These are phyloP conservation scores for Globisporangium emineosum DNA, from an alignment of 352 stramenopile species.

Conservation along the genomic window DNA sequence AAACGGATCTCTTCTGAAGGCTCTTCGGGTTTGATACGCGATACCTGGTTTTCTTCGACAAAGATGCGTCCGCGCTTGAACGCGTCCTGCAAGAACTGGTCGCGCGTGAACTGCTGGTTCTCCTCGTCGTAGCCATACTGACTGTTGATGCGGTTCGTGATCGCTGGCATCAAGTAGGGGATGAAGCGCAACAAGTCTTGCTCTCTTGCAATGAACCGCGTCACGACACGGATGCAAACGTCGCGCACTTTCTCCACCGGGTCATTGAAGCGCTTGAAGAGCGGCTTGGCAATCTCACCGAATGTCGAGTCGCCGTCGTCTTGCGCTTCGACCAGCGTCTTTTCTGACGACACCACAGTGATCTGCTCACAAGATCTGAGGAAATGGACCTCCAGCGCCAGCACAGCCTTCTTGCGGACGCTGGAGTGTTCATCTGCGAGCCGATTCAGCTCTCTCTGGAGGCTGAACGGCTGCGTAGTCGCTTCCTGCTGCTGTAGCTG, in stretches of 20 bases:
- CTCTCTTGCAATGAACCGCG: slow-evolving; percentile 38
- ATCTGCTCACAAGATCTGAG: slow-evolving; percentile 8
- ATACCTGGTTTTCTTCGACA: slow-evolving; percentile 38
- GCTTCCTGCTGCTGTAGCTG: no score
- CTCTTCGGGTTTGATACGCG: slow-evolving; percentile 46
- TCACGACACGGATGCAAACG: slow-evolving; percentile 57
- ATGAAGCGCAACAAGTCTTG: slow-evolving; percentile 64
- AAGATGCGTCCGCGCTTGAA: slow-evolving; percentile 73
- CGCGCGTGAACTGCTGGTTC: slow-evolving; percentile 68
- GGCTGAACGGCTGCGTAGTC: slow-evolving; percentile 24
- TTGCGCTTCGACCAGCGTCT: not conserved
- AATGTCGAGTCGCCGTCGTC: slow-evolving; percentile 16
- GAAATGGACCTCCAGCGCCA: slow-evolving; percentile 46
- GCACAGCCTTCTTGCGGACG: slow-evolving; percentile 60
- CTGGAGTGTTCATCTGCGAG: slow-evolving; percentile 44
- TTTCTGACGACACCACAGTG: not conserved
- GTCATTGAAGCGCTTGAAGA: slow-evolving; percentile 86
- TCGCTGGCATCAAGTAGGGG: slow-evolving; percentile 71
- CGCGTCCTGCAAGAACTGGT: slow-evolving; percentile 65
- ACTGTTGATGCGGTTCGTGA: slow-evolving; percentile 62
- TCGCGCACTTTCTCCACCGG: slow-evolving; percentile 76
- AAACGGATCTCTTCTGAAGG: slow-evolving; percentile 78
- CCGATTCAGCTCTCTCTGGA: slow-evolving; percentile 56
- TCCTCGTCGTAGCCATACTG: slow-evolving; percentile 72
- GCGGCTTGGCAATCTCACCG: slow-evolving; percentile 54